Base-by-base conservation (phyloP, 441 rosid genomes). In the Eruca vesicaria region DNA sequence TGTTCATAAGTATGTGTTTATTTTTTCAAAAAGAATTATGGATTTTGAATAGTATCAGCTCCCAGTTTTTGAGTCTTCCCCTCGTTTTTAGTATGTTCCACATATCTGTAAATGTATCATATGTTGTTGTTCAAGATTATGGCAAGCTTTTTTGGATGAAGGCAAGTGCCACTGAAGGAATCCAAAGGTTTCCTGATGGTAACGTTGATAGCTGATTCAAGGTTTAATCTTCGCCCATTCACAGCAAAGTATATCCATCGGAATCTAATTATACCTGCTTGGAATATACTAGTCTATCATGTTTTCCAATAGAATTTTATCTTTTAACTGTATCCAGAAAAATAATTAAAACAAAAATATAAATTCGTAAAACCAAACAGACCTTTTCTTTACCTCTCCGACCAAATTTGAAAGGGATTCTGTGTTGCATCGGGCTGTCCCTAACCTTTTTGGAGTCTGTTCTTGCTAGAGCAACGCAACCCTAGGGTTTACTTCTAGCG, bases 401-500 rank as follows among this genome's bases (percentile, higher is more conserved):
- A 48, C 20, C 5, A 18, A 2, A 60, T 16, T 53, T 18, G 7
- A 50, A 16, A 36, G 61, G 52, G 57, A n/a, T 68, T 12, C 16
- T 14, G 16, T 75, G 31, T 26, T 8, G 69, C 69, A 35, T 31
- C 35, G 50, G 67, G 18, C 66, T 71, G 67, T 76, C 71, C 53
- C 16, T 9, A 6, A 56, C 63, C 67, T 65, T n/a, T 2, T n/a
- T 2, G 48, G 48, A 41, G 16, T 14, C 38, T 9, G 64, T 35
- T 76, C n/a, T 71, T 3, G 50, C 15, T 10, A 23, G 33, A 53
- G 29, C 68, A 66, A 69, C n/a, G n/a, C n/a, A 83, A 62, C 80
- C 85, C 84, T 76, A 78, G 65, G 36, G n/a, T 9, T 64, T 58
- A 52, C 48, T 2, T 56, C 23, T 29, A 58, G 64, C 75, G 52